Evolutionary conservation across 2,329 filamentous ascomycete species (phyloP), one percentile per base, ranked within the genome.

Genomic region (Pseudogymnoascus sp.): DNA sequence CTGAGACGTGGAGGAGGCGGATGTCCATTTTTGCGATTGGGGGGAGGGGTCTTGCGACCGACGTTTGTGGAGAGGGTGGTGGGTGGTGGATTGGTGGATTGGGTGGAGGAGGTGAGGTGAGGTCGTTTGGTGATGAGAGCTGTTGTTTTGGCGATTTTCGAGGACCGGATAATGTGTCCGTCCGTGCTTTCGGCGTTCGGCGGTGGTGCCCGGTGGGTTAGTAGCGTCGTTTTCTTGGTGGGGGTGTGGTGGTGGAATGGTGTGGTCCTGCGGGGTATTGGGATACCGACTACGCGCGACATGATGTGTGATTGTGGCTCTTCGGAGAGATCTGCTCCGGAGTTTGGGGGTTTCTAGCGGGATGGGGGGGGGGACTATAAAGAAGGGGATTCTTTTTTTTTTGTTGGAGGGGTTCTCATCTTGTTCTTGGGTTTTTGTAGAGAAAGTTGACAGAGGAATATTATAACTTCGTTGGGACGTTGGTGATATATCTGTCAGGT

Each of bases 1-100:
- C 91, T 68, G 86, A 89, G 68, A 91, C 82, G 69, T 86, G 88
- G 70, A 99, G 87, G 68, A 95, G 81, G 69, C 93, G 89, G 78
- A 99, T 96, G 80, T 96, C 91, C 91, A 96, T 98, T 77, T 67
- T 79, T 78, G 64, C 74, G 76, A n/a, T 16, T 63, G 43, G 37
- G 7, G 28, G 54, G 43, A 34, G 7, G 28, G 57, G 36, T 13
- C 72, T 8, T 11, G 61, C 8, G 16, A 4, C 11, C 10, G 34
- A 8, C 1, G 8, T 45, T 10, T 6, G 16, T 21, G 8, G 8
- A 11, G 19, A 14, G 21, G 13, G 23, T 43, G 39, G 39, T 41
- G 14, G 10, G 19, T 14, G 43, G 21, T 48, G 13, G 45, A 41
- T 19, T 51, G 23, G 23, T 45, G 41, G 41, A 45, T 45, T 45